These are phyloP conservation scores for Teratosphaeria epicoccoides DNA, from an alignment of 2,329 filamentous ascomycete genomes.

Conservation along the genomic window DNA sequence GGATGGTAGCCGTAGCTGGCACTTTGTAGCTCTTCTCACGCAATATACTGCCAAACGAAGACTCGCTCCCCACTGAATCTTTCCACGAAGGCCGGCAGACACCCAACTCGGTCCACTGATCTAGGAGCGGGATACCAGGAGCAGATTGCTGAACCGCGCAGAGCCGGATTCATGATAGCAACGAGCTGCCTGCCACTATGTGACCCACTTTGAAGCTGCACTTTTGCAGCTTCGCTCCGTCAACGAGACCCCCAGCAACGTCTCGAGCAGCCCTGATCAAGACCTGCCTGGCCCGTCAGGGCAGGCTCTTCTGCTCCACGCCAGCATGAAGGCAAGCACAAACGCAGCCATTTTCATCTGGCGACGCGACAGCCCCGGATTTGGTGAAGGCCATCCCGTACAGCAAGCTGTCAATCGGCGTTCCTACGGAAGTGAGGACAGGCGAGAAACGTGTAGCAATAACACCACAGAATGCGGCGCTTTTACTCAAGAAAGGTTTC, in stretches of 20 bases:
- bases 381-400: conserved; percentile 45
- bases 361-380: conserved; percentile 2
- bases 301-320: conserved; percentile 13
- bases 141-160: no score
- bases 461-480: conserved; percentile 70
- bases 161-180: conserved; percentile 1
- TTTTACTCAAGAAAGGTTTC: conserved; percentile 80
- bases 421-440: conserved; percentile 67
- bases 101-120: no score
- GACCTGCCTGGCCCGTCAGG: conserved; percentile 6
- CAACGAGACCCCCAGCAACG: background rate
- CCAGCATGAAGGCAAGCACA: conserved; percentile 10
- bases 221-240: conserved; percentile 1
- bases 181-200: conserved; percentile 14
- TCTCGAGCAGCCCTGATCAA: conserved; percentile 4
- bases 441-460: conserved; percentile 72
- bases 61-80: no score
- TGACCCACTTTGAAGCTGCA: conserved; percentile 22
- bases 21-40: background rate
- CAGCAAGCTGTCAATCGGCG: conserved; percentile 61
- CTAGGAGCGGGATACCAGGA: no score
- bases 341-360: conserved; percentile 6
- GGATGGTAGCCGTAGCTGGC: no score
- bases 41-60: no score
- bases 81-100: no score